These are phyloP conservation scores for Colletotrichum truncatum DNA, from an alignment of 2,329 filamentous ascomycete species.

Conservation along the genomic window DNA sequence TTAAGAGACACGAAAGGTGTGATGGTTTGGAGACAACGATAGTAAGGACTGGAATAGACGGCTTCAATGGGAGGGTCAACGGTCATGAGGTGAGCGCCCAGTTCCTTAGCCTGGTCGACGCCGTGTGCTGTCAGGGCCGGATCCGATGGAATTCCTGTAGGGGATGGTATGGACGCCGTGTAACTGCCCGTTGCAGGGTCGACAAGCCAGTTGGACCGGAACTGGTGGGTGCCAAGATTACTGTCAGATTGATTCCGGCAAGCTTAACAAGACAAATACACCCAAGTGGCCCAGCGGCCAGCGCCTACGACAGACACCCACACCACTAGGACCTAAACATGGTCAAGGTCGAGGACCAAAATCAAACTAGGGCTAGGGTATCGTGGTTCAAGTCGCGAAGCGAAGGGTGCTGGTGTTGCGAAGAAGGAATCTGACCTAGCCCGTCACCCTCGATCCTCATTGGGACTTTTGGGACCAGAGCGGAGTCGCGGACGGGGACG, in stretches of 20 bases:
- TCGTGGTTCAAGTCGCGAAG: background rate
- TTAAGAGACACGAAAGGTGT: conserved; percentile 69
- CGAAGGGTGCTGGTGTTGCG: conserved; percentile 1
- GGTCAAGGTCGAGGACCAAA: background rate
- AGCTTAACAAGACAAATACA: conserved; percentile 2
- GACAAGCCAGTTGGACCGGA: conserved; percentile 90
- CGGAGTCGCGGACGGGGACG: background rate
- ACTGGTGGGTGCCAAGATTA: conserved; percentile 59
- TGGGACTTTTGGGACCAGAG: background rate
- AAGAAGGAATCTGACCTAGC: conserved; percentile 9
- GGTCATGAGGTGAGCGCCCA: conserved; percentile 71
- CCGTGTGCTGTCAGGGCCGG: conserved; percentile 89
- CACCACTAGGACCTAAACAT: background rate
- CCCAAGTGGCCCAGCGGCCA: too few relatives aligned
- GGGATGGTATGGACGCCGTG: conserved; percentile 75
- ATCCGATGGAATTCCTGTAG: conserved; percentile 89
- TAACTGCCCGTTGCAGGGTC: conserved; percentile 84
- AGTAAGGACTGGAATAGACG: conserved; percentile 88
- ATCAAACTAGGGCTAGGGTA: background rate
- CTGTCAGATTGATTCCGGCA: conserved; percentile 23
- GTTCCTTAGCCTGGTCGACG: conserved; percentile 81
- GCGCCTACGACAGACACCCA: background rate
- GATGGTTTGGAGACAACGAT: conserved; percentile 87
- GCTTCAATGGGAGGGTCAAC: conserved; percentile 74
- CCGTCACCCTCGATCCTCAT: conserved; percentile 3